These are phyloP conservation scores for Wickerhamiella kazuoi DNA, from an alignment of 805 yeast species.

Conservation along the genomic window DNA sequence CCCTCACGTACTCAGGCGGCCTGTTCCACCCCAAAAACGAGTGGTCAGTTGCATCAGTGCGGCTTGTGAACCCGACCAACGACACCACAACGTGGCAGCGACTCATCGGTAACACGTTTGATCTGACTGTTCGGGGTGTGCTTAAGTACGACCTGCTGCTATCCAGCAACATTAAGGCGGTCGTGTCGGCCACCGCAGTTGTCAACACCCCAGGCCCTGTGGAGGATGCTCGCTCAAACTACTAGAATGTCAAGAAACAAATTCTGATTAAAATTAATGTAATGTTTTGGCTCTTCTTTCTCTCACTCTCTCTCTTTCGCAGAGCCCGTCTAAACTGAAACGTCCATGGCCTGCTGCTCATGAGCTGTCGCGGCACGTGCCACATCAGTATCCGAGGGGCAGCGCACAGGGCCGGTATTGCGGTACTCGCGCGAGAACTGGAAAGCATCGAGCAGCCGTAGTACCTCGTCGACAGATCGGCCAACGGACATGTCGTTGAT, in stretches of 20 bases:
- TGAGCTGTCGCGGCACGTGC: too few species aligned
- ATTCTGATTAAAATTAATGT: background rate
- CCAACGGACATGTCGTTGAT: slow-evolving; percentile 97
- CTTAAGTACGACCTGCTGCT: slow-evolving; percentile 63
- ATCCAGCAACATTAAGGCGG: slow-evolving; percentile 16
- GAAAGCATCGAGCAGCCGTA: slow-evolving; percentile 95
- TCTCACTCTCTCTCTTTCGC: background rate
- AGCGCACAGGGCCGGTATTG: slow-evolving; percentile 98
- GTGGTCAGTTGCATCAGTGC: slow-evolving; percentile 49
- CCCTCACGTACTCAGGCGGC: slow-evolving; percentile 60
- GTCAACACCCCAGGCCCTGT: background rate
- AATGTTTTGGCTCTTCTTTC: background rate
- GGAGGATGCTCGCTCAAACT: background rate
- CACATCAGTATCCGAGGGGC: too few species aligned
- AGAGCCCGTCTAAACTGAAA: too few species aligned
- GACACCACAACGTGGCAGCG: slow-evolving; percentile 37
- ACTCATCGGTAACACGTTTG: slow-evolving; percentile 66
- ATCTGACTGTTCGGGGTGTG: slow-evolving; percentile 65
- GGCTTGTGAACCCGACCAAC: slow-evolving; percentile 56
- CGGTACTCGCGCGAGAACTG: slow-evolving; percentile 97
- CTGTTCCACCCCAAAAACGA: slow-evolving; percentile 45
- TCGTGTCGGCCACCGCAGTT: slow-evolving; percentile 8
- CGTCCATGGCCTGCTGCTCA: too few species aligned
- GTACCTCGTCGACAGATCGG: slow-evolving; percentile 91
- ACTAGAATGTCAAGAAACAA: too few species aligned